These are phyloP conservation scores for Fraxinus platypoda DNA, from an alignment of 305 asterid genomes.

Conservation along the genomic window DNA sequence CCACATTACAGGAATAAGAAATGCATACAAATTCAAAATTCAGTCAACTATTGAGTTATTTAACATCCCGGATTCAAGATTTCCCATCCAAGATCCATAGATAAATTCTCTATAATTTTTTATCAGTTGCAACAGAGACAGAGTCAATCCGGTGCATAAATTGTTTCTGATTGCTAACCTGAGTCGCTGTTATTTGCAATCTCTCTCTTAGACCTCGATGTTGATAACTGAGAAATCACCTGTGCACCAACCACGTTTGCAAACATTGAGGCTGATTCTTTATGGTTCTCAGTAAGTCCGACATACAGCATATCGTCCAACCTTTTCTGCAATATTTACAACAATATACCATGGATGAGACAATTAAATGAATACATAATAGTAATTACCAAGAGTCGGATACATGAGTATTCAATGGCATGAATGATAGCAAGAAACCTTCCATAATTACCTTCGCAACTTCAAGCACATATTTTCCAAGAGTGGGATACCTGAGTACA, in stretches of 20 bases:
- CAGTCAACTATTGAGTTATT: background rate
- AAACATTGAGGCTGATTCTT: constrained; percentile 85
- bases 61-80: background rate
- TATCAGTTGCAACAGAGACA: background rate
- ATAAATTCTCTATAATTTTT: constrained; percentile 5
- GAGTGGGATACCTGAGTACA: background rate
- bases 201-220: constrained; percentile 36
- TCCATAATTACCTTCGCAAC: background rate
- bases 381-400: background rate
- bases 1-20: background rate
- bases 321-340: constrained; percentile 74
- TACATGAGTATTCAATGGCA: constrained; percentile 1
- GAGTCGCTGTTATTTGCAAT: constrained; percentile 35
- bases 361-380: constrained; percentile 27
- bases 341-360: constrained; percentile 30
- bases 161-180: constrained; percentile 40
- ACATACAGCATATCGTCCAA: constrained; percentile 82
- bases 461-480: constrained; percentile 2
- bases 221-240: constrained; percentile 70
- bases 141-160: background rate
- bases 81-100: background rate
- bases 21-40: background rate
- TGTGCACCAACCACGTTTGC: constrained; percentile 94
- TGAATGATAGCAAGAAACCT: background rate
- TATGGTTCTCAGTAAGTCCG: constrained; percentile 92